Conservation (phyloP, 192 early-diverging fungal genomes). For the Backusella tuberculispora region DNA sequence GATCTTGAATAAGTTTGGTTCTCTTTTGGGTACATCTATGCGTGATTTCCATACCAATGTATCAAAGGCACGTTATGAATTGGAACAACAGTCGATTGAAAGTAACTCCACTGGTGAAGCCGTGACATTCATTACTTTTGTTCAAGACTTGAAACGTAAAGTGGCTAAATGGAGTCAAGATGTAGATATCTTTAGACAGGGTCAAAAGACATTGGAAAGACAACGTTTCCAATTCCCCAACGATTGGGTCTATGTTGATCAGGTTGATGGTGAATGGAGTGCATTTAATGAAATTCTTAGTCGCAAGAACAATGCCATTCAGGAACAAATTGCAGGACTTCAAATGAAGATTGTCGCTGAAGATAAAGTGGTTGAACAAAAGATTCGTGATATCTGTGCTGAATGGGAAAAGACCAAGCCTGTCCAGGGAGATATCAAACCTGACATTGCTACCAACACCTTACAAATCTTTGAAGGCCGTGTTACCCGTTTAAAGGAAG, state of each 20-base stretch:
- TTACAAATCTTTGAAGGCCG: constrained; percentile 87
- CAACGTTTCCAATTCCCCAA: constrained; percentile 93
- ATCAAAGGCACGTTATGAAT: constrained; percentile 74
- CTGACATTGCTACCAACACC: constrained; percentile 80
- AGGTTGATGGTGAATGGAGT: constrained; percentile 97
- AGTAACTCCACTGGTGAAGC: constrained; percentile 87
- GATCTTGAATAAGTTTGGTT: constrained; percentile 89
- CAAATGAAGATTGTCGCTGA: constrained; percentile 95
- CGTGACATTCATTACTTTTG: constrained; percentile 92
- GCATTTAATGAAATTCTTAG: constrained; percentile 93
- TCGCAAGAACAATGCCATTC: constrained; percentile 89
- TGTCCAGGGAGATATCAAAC: constrained; percentile 89
- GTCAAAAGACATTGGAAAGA: constrained; percentile 91
- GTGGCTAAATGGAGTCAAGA: constrained; percentile 76
- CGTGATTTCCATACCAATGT: constrained; percentile 77
- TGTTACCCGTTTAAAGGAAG: constrained; percentile 79
- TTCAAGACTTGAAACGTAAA: constrained; percentile 92
- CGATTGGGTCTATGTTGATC: constrained; percentile 95
- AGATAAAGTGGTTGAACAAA: constrained; percentile 84
- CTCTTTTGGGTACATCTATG: constrained; percentile 80
- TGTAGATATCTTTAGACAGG: constrained; percentile 87
- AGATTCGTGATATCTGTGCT: constrained; percentile 76
- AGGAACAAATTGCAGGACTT: constrained; percentile 92
- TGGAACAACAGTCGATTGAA: constrained; percentile 89
- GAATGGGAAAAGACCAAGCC: constrained; percentile 98